Evolutionary conservation across 805 yeast genomes (phyloP).

Genomic region (Lipomyces orientalis): DNA sequence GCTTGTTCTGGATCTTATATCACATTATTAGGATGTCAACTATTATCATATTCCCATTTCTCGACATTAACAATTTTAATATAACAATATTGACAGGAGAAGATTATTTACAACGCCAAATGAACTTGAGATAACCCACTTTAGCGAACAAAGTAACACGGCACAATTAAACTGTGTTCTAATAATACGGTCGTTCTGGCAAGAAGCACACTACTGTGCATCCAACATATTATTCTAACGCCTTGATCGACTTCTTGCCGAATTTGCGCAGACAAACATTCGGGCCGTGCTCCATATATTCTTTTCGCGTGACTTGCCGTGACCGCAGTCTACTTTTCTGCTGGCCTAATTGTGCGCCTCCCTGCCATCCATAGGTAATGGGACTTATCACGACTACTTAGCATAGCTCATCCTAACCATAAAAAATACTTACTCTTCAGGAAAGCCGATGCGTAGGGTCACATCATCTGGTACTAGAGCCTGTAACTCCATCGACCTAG

Average conservation of each 20-base stretch:
- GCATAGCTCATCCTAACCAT: not conserved
- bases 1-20: too few relatives aligned
- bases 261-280: conserved; percentile 25
- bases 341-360: conserved; percentile 56
- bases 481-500: conserved; percentile 43
- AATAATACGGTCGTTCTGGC: not conserved
- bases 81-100: not conserved
- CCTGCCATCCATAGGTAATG: conserved; percentile 61
- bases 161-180: too few relatives aligned
- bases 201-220: not conserved
- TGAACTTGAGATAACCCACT: not conserved
- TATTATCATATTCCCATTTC: not conserved
- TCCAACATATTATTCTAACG: not conserved
- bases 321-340: conserved; percentile 49
- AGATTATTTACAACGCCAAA: not conserved
- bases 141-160: not conserved
- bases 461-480: conserved; percentile 46
- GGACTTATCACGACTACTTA: conserved; percentile 40
- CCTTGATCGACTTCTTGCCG: conserved; percentile 13
- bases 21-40: not conserved
- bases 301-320: conserved; percentile 72
- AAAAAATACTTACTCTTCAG: conserved; percentile 40
- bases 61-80: not conserved
- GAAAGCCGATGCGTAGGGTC: conserved; percentile 42
- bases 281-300: conserved; percentile 82